Percentiles rank a stretch among this genome's conserved stretches.
Evolutionary conservation across 352 stramenopile genomes (phyloP).

Genomic region (Phytophthora ohioensis): DNA sequence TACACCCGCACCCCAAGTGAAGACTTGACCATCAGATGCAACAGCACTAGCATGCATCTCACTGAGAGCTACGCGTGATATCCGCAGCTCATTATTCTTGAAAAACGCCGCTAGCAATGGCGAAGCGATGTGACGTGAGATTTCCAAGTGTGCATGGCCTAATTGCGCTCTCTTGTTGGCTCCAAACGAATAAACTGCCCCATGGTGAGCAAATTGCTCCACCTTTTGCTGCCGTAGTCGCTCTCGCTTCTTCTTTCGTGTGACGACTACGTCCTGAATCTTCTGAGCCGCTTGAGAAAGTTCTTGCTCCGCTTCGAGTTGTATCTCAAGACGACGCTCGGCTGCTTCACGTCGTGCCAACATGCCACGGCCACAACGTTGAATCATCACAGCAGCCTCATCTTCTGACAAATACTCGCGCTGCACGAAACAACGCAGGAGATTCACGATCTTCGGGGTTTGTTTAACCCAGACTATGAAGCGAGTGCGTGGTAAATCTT

Average conservation of each 20-base stretch:
- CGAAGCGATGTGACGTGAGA: slow-evolving; percentile 43
- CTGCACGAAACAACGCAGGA: slow-evolving; percentile 78
- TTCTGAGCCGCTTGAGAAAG: slow-evolving; percentile 63
- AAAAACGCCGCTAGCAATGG: slow-evolving; percentile 68
- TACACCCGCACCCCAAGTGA: slow-evolving; percentile 74
- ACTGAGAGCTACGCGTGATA: slow-evolving; percentile 55
- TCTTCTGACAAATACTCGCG: slow-evolving; percentile 66
- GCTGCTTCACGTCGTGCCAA: slow-evolving; percentile 52
- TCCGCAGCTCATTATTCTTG: slow-evolving; percentile 76
- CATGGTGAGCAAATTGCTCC: slow-evolving; percentile 74
- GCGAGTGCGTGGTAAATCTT: slow-evolving; percentile 59
- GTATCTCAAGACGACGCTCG: slow-evolving; percentile 60
- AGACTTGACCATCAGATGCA: slow-evolving; percentile 70
- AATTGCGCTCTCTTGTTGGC: slow-evolving; percentile 65
- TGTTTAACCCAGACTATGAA: slow-evolving; percentile 73
- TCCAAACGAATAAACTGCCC: slow-evolving; percentile 78
- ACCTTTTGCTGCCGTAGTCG: slow-evolving; percentile 73
- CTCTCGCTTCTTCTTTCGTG: slow-evolving; percentile 72
- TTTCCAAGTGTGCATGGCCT: slow-evolving; percentile 56
- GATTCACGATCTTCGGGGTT: slow-evolving; percentile 78
- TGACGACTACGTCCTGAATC: slow-evolving; percentile 72
- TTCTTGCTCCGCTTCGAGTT: slow-evolving; percentile 67
- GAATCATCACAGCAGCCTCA: slow-evolving; percentile 60
- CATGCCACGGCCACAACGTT: slow-evolving; percentile 69
- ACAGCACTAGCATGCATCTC: slow-evolving; percentile 69